Percentiles rank a stretch among this genome's conserved stretches.
phyloP scores from a whole-genome alignment of 2,329 filamentous ascomycete species.

The Penicillium sp. region DNA sequence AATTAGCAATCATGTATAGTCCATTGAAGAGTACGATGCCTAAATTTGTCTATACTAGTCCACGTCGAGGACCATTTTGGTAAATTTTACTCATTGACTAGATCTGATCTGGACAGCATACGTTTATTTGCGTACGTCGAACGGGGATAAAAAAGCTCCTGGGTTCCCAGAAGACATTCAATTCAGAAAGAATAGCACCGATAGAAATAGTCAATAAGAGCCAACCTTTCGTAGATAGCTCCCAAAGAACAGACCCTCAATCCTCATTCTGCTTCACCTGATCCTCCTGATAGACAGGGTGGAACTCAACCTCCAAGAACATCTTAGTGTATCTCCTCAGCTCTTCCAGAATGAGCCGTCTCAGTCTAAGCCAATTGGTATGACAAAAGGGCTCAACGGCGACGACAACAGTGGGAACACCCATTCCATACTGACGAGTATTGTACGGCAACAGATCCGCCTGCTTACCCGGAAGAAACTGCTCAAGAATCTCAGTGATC shows the following conservation, averaged over 20 bases:
- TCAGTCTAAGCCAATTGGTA: background rate
- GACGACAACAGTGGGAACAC: background rate
- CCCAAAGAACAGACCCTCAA: background rate
- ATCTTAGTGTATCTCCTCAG: background rate
- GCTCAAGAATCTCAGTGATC: background rate
- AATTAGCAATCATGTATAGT: too few species aligned
- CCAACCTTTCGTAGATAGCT: background rate
- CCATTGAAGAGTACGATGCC: too few species aligned
- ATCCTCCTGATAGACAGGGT: background rate
- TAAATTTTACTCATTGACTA: background rate
- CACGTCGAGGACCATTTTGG: background rate
- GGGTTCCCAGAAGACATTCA: too few species aligned
- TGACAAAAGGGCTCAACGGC: background rate
- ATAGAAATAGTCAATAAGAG: background rate
- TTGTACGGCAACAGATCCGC: background rate
- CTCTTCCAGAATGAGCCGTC: background rate
- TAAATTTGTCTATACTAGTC: too few species aligned
- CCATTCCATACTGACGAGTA: background rate
- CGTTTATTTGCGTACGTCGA: background rate
- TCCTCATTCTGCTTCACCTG: background rate
- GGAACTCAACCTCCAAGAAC: background rate
- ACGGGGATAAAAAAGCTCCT: too few species aligned
- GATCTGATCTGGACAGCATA: background rate
- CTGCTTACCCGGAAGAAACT: background rate
- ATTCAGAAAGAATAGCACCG: background rate